These are phyloP conservation scores for Rubroshorea leprosula DNA, from an alignment of 345 rosid species.

Conservation along the genomic window DNA sequence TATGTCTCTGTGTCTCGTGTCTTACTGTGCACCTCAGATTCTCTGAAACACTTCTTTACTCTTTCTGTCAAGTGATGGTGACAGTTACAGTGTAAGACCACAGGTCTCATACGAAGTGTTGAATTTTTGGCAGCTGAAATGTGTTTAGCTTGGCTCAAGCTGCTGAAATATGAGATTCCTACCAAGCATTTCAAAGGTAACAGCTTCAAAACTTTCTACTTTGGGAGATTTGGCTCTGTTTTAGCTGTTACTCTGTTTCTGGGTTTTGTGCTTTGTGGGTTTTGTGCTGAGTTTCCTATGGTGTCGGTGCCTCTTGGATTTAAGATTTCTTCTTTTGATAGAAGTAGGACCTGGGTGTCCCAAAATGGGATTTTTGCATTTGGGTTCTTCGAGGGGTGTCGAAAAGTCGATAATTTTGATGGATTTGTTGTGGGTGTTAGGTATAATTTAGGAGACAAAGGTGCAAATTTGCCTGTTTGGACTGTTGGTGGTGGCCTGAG, in stretches of 20 bases:
- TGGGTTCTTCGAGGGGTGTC: constrained; percentile 25
- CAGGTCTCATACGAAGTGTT: neutral
- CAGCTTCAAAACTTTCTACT: constrained; percentile 4
- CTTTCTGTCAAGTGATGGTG: no score
- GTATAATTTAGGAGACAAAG: constrained; percentile 30
- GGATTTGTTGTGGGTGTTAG: constrained; percentile 30
- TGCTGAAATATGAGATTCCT: constrained; percentile 13
- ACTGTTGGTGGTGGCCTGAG: constrained; percentile 32
- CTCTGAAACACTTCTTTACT: neutral
- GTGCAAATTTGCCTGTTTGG: constrained; percentile 32
- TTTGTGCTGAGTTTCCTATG: constrained; percentile 24
- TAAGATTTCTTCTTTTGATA: constrained; percentile 34
- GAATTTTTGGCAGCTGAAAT: constrained; percentile 10
- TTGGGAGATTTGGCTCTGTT: constrained; percentile 11
- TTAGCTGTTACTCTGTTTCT: constrained; percentile 22
- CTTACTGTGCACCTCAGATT: neutral
- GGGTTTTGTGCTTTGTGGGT: constrained; percentile 19
- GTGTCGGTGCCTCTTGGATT: constrained; percentile 35
- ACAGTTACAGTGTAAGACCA: no score
- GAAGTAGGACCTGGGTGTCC: constrained; percentile 29
- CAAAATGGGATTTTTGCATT: constrained; percentile 36
- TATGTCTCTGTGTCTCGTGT: neutral
- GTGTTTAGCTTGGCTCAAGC: constrained; percentile 6
- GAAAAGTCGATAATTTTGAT: constrained; percentile 21
- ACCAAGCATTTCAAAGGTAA: constrained; percentile 22